Conservation (phyloP, 2,329 filamentous ascomycete species). For the Penicillium hesseltinei region DNA sequence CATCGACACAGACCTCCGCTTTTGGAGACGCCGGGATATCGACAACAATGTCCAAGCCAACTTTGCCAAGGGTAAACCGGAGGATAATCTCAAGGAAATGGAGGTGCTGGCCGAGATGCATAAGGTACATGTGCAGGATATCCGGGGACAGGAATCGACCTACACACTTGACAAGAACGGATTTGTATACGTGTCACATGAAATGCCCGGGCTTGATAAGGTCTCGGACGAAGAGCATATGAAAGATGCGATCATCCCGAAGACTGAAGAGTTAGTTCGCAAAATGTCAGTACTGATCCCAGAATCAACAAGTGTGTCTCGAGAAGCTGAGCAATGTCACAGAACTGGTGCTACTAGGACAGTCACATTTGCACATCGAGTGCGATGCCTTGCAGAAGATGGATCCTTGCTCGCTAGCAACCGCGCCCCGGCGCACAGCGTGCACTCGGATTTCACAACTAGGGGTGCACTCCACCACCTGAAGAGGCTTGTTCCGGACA, state of each 20-base stretch:
- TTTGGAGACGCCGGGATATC: neutral
- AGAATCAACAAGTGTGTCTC: neutral
- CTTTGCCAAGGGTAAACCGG: neutral
- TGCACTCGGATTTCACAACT: slow-evolving; percentile 13
- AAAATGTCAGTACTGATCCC: slow-evolving; percentile 4
- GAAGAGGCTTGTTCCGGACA: slow-evolving; percentile 4
- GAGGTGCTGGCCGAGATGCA: neutral
- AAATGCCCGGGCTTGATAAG: slow-evolving; percentile 33
- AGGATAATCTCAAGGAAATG: neutral
- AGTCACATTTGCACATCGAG: slow-evolving; percentile 64
- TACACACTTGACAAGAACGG: slow-evolving; percentile 45
- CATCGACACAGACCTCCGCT: slow-evolving; percentile 7
- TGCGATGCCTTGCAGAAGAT: slow-evolving; percentile 47
- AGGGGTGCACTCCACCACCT: slow-evolving; percentile 17
- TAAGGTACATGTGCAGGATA: slow-evolving; percentile 35
- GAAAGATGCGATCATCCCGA: slow-evolving; percentile 9
- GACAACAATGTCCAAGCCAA: neutral
- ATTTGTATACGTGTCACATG: slow-evolving; percentile 39
- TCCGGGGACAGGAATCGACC: slow-evolving; percentile 45
- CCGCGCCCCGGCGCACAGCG: slow-evolving; percentile 18
- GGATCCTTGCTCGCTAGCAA: slow-evolving; percentile 16
- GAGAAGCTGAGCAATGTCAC: neutral
- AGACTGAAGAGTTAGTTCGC: slow-evolving; percentile 12
- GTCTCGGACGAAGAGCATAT: slow-evolving; percentile 26
- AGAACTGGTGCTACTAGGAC: slow-evolving; percentile 58